Evolutionary conservation across 176 grass and related monocot genomes (phyloP).

Genomic region (Zoysia pacifica): DNA sequence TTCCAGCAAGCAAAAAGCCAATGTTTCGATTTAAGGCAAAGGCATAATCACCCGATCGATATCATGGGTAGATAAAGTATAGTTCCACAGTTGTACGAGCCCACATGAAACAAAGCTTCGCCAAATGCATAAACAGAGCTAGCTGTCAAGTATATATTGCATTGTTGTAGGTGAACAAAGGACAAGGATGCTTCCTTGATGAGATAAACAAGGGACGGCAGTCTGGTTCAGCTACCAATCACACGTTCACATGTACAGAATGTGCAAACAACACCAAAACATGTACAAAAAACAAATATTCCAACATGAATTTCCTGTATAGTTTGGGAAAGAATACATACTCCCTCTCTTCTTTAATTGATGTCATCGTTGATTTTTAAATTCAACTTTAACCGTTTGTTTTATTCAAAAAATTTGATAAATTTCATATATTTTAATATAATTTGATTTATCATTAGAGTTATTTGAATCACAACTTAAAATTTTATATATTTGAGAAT

Average conservation of each 20-base stretch:
- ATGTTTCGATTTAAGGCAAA: not conserved
- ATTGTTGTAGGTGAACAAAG: not conserved
- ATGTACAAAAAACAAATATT: slow-evolving; percentile 34
- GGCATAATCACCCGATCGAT: not conserved
- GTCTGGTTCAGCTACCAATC: slow-evolving; percentile 8
- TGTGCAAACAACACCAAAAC: not conserved
- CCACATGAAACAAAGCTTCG: not conserved
- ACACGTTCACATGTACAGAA: not conserved
- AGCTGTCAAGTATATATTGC: not conserved
- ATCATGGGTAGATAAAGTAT: not conserved
- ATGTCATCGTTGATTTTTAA: too few species aligned
- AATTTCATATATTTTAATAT: too few species aligned
- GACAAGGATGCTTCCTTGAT: slow-evolving; percentile 13
- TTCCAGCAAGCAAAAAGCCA: not conserved
- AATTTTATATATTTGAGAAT: too few species aligned
- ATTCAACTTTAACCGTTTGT: too few species aligned
- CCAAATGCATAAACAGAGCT: not conserved
- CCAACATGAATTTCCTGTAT: slow-evolving; percentile 6
- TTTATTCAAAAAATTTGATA: too few species aligned
- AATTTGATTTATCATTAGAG: too few species aligned
- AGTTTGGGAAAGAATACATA: slow-evolving; percentile 24
- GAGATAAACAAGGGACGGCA: not conserved
- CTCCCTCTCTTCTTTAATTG: too few species aligned
- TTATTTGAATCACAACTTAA: too few species aligned
- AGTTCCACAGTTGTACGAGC: not conserved